These are phyloP conservation scores for Sporothrix euskadiensis DNA, from an alignment of 2,329 filamentous ascomycete species.

Conservation along the genomic window DNA sequence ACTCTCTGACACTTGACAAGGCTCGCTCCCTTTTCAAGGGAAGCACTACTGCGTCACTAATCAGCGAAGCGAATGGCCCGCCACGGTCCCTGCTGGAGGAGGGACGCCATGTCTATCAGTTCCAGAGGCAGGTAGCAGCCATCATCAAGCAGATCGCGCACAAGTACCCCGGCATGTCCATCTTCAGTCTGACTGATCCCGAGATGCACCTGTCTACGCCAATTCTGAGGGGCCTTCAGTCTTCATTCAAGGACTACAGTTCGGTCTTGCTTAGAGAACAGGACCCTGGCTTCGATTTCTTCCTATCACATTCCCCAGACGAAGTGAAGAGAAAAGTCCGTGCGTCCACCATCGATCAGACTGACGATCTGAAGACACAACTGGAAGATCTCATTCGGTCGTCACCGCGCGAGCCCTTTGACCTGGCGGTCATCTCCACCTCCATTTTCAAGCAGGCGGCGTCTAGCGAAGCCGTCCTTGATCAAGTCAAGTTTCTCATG, in stretches of 20 bases:
- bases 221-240: conserved; percentile 39
- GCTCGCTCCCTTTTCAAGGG: background rate
- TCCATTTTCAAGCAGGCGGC: conserved; percentile 31
- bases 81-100: conserved; percentile 37
- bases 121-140: conserved; percentile 41
- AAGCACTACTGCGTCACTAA: conserved; percentile 32
- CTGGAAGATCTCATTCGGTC: conserved; percentile 6
- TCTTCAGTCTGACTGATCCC: conserved; percentile 42
- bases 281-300: background rate
- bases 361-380: background rate
- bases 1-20: background rate
- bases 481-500: conserved; percentile 34
- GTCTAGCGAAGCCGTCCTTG: conserved; percentile 26
- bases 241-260: conserved; percentile 36
- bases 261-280: background rate
- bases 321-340: background rate
- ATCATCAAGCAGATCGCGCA: conserved; percentile 44
- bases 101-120: conserved; percentile 37
- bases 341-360: background rate
- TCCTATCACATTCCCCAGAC: background rate
- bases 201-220: conserved; percentile 38
- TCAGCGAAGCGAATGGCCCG: conserved; percentile 26
- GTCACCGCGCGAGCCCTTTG: conserved; percentile 28
- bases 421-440: conserved; percentile 37
- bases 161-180: conserved; percentile 44